A percentile compares a stretch with the other conserved stretches of the same genome.
These are phyloP conservation scores for Phylloporus rhodoxanthus DNA, from an alignment of 768 basidiomycete genomes.

Conservation along the genomic window DNA sequence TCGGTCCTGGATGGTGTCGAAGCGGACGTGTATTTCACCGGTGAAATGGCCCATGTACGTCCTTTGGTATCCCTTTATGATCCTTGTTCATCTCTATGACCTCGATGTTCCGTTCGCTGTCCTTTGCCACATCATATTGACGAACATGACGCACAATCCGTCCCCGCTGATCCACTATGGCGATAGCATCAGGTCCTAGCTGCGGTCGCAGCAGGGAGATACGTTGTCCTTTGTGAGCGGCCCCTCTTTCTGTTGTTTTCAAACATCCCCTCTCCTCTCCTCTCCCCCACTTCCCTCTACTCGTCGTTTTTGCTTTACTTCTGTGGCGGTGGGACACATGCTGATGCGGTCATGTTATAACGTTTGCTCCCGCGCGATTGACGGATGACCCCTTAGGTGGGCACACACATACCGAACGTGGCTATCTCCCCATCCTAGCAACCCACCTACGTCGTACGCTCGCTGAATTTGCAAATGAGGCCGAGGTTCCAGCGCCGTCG, in stretches of 20 bases:
- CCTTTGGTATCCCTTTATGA: constrained; percentile 18
- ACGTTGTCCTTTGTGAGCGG: constrained; percentile 77
- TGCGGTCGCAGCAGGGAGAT: constrained; percentile 64
- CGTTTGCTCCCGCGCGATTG: constrained; percentile 10
- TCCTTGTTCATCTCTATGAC: not conserved
- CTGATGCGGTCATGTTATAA: constrained; percentile 8
- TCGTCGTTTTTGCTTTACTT: not conserved
- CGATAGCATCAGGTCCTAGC: constrained; percentile 82
- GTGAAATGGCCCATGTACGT: constrained; percentile 85
- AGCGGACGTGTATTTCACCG: constrained; percentile 89
- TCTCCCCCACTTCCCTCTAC: not conserved
- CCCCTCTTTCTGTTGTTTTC: not conserved
- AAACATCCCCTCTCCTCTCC: not conserved
- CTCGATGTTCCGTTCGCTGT: not conserved
- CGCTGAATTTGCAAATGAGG: constrained; percentile 26
- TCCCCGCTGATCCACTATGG: constrained; percentile 2
- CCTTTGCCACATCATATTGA: constrained; percentile 11
- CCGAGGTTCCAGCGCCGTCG: constrained; percentile 18
- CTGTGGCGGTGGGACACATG: constrained; percentile 11
- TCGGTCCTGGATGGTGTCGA: constrained; percentile 63
- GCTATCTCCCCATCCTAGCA: constrained; percentile 76
- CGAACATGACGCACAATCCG: not conserved
- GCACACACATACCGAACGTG: constrained; percentile 93
- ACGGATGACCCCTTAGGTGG: constrained; percentile 48
- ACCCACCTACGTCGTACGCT: constrained; percentile 55